Conservation (phyloP, 495 filamentous ascomycete genomes). For the Amniculicola lignicola region DNA sequence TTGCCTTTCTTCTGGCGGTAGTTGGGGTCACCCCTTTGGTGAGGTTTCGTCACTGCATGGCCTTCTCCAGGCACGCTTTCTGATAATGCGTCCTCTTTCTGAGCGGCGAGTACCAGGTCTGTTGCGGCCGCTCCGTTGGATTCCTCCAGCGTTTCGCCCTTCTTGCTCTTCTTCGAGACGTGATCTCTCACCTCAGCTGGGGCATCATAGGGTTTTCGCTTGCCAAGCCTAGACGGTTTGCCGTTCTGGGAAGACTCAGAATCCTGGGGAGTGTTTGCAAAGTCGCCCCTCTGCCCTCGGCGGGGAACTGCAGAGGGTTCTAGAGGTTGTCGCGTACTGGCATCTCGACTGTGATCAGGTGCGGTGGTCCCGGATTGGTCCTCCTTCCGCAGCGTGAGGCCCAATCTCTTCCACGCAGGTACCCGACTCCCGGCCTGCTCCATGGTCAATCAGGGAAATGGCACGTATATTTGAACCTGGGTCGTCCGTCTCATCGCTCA, state of each 20-base stretch:
- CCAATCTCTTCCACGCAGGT: constrained; percentile 75
- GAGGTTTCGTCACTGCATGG: background rate
- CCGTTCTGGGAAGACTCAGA: constrained; percentile 5
- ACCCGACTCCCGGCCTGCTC: constrained; percentile 30
- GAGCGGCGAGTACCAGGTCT: background rate
- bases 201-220: constrained; percentile 19
- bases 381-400: constrained; percentile 67
- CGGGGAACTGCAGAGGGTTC: background rate
- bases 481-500: constrained; percentile 24
- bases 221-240: constrained; percentile 25
- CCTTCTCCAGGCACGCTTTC: background rate
- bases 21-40: constrained; percentile 28
- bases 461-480: constrained; percentile 13
- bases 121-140: background rate
- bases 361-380: constrained; percentile 45
- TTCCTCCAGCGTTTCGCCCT: background rate
- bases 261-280: background rate
- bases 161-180: constrained; percentile 26
- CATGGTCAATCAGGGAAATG: constrained; percentile 26
- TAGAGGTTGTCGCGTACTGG: background rate
- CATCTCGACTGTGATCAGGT: constrained; percentile 5
- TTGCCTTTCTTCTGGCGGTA: constrained; percentile 30
- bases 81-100: background rate
- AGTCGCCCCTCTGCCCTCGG: background rate
- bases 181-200: constrained; percentile 21